Evolutionary conservation across 768 basidiomycete species (phyloP).

Genomic region (Floccularia luteovirens): DNA sequence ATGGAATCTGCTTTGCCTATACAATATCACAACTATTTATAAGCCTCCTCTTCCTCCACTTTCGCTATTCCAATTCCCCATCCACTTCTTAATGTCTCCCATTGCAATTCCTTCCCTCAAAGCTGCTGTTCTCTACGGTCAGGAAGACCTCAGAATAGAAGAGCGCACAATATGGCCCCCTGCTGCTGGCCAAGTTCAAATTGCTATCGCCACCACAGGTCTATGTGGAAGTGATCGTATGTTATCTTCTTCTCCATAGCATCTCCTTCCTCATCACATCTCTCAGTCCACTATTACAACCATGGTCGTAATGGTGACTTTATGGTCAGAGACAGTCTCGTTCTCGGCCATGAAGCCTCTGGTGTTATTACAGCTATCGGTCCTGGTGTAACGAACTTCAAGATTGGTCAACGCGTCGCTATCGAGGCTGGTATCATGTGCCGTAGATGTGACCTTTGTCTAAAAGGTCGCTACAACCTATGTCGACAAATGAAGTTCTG

Average conservation of each 20-base stretch:
- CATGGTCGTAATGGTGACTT: constrained; percentile 93
- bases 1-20: constrained; percentile 2
- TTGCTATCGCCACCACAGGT: constrained; percentile 76
- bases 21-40: background rate
- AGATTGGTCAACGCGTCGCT: constrained; percentile 81
- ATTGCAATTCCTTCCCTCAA: constrained; percentile 45
- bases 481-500: constrained; percentile 89
- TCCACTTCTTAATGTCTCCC: constrained; percentile 23
- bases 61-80: constrained; percentile 13
- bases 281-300: constrained; percentile 80
- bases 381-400: constrained; percentile 53
- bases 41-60: constrained; percentile 6
- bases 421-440: constrained; percentile 93
- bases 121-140: constrained; percentile 78
- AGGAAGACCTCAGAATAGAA: constrained; percentile 77
- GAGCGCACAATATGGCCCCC: constrained; percentile 70
- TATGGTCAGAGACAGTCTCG: constrained; percentile 75
- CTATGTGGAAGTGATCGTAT: constrained; percentile 83
- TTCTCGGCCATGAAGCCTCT: constrained; percentile 92
- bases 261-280: constrained; percentile 1
- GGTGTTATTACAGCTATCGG: constrained; percentile 83
- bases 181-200: constrained; percentile 64
- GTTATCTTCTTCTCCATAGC: constrained; percentile 15
- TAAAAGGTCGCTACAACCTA: constrained; percentile 82
- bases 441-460: constrained; percentile 62